Evolutionary conservation across 1,284 basidiomycete species (phyloP), one percentile per base, ranked within the genome.

Genomic region (Cutaneotrichosporon daszewskae): DNA sequence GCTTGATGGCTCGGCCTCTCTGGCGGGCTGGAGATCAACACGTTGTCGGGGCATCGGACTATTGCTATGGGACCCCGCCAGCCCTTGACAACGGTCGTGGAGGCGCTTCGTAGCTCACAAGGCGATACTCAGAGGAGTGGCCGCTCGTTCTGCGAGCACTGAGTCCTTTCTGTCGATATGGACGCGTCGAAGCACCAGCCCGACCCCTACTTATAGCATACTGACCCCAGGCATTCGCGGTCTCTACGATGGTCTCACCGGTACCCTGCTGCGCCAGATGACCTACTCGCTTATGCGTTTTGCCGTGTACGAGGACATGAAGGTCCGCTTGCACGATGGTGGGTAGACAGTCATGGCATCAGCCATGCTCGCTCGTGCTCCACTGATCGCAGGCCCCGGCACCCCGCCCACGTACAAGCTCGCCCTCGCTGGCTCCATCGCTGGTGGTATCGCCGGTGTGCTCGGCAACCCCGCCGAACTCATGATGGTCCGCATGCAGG

Each of bases 241-340:
- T 1, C 74, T 90, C 34, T 88, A 82, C 60, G 88, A 89, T 59
- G 89, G 89, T 17, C 85, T 92, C 47, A 77, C 84, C 1, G 90
- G 88, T 24, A 92, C 89, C 23, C 84, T 88, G 79, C 72, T 92
- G 62, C 80, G 90, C 26, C 90, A 94, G 72, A 88, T 92, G 88
- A 87, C 83, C 20, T 92, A 92, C 72, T 90, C 86, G 34, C 75
- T 92, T 65, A 90, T 87, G 63, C 80, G 89, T 13, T 94, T 94
- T 75, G 91, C 88, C 77, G 86, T 87, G 18, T 92, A 92, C 70
- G 89, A 94, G 58, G 84, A 86, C 72, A 83, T 85, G 65, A 92
- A 92, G 76, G 86, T 83, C 72, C 56, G 81, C 5, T 58, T 91
- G 2, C 84, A 84, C 23, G 82, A 82, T 8, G 74, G 76, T 73